These are phyloP conservation scores for Elsinoe fawcettii DNA, from an alignment of 2,329 filamentous ascomycete genomes.

Conservation along the genomic window DNA sequence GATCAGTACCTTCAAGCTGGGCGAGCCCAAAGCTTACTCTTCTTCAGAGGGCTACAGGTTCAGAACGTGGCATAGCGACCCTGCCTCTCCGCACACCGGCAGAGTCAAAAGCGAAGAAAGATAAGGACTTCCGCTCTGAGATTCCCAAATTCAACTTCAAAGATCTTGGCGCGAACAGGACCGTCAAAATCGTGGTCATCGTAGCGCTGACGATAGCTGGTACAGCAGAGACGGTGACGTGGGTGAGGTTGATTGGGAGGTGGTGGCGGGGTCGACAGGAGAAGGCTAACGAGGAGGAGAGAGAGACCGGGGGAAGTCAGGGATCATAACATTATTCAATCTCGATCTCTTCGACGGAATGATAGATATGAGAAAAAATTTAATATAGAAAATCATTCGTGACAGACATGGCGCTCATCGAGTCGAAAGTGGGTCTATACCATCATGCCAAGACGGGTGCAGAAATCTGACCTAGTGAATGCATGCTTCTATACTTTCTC, in stretches of 20 bases:
- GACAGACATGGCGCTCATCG: no score
- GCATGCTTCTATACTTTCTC: no score
- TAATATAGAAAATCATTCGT: no score
- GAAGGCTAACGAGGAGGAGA: neutral
- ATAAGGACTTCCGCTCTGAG: neutral
- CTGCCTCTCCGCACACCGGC: neutral
- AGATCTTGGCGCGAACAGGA: slow-evolving; percentile 3
- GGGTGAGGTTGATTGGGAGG: neutral
- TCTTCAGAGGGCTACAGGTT: neutral
- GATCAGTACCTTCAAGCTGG: no score
- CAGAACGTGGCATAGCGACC: neutral
- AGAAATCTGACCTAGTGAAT: neutral
- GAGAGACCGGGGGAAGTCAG: neutral
- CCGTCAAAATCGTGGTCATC: slow-evolving; percentile 1
- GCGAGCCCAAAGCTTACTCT: no score
- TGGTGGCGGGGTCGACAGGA: neutral
- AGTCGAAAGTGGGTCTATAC: neutral
- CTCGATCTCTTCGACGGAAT: no score
- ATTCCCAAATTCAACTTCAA: neutral
- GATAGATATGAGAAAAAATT: no score
- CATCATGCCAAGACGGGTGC: neutral
- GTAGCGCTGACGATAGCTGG: neutral
- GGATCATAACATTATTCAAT: no score
- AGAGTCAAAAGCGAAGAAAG: neutral
- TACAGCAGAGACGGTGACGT: neutral